These are phyloP conservation scores for Apiotrichum gamsii DNA, from an alignment of 1,284 basidiomycete species.

Conservation along the genomic window DNA sequence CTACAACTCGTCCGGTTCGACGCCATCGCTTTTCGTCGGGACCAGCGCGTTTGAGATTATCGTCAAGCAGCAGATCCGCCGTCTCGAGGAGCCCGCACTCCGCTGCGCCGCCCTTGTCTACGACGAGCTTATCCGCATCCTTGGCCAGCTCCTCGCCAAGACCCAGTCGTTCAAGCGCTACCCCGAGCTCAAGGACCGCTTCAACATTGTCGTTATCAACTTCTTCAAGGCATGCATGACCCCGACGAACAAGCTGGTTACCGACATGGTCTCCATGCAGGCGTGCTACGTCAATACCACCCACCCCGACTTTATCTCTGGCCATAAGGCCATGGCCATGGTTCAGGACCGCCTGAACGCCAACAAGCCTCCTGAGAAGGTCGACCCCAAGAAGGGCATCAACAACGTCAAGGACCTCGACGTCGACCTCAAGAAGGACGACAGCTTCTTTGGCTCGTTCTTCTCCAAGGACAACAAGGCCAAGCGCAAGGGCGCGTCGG, in stretches of 20 bases:
- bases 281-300: conserved; percentile 98
- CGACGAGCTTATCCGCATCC: conserved; percentile 92
- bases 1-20: conserved; percentile 97
- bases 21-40: conserved; percentile 90
- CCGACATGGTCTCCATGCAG: conserved; percentile 92
- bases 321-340: conserved; percentile 91
- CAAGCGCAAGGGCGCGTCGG: conserved; percentile 68
- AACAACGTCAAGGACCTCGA: conserved; percentile 61
- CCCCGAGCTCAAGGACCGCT: conserved; percentile 86
- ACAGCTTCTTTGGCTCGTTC: conserved; percentile 94
- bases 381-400: conserved; percentile 65
- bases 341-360: conserved; percentile 79
- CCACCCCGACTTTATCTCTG: conserved; percentile 94
- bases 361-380: conserved; percentile 59
- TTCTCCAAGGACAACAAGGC: conserved; percentile 58
- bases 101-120: conserved; percentile 94
- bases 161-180: conserved; percentile 91
- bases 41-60: conserved; percentile 96
- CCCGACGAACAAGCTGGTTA: conserved; percentile 90
- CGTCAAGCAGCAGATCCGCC: conserved; percentile 96
- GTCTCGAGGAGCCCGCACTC: conserved; percentile 84
- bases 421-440: conserved; percentile 69
- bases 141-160: conserved; percentile 80
- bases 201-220: conserved; percentile 88
- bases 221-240: conserved; percentile 93